Conservation (phyloP, 2,329 filamentous ascomycete genomes). For the Xylariaceae sp. region DNA sequence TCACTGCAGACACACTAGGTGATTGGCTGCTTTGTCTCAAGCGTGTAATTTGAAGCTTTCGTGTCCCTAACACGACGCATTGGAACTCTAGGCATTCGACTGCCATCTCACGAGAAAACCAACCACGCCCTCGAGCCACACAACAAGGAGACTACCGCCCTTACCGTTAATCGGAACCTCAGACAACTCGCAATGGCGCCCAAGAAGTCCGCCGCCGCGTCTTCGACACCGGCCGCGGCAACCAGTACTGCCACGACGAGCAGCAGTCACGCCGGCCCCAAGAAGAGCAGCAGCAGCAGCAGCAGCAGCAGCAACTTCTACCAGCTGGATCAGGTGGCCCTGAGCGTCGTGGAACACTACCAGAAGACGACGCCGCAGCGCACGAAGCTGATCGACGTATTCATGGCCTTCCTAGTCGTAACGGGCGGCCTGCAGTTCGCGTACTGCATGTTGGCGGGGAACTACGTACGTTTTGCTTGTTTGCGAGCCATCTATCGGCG, state of each 20-base stretch:
- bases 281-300: slow-evolving; percentile 11
- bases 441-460: slow-evolving; percentile 89
- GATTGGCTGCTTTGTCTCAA: slow-evolving; percentile 24
- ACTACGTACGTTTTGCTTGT: slow-evolving; percentile 76
- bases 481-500: no score
- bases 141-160: slow-evolving; percentile 1
- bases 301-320: slow-evolving; percentile 16
- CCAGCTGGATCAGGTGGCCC: slow-evolving; percentile 59
- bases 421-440: slow-evolving; percentile 90
- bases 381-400: slow-evolving; percentile 87
- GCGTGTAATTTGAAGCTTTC: slow-evolving; percentile 36
- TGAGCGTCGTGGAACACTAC: slow-evolving; percentile 78
- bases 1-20: slow-evolving; percentile 14
- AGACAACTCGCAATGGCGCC: slow-evolving; percentile 46
- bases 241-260: slow-evolving; percentile 16
- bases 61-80: slow-evolving; percentile 40
- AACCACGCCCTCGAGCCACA: slow-evolving; percentile 9
- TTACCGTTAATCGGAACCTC: neutral
- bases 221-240: slow-evolving; percentile 23
- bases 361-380: slow-evolving; percentile 80
- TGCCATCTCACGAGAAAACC: slow-evolving; percentile 7
- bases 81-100: slow-evolving; percentile 20
- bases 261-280: slow-evolving; percentile 29
- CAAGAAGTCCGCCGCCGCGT: slow-evolving; percentile 48
- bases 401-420: slow-evolving; percentile 83